Base-by-base conservation (phyloP, 2,329 filamentous ascomycete genomes). In the Nigrospora osmanthi region DNA sequence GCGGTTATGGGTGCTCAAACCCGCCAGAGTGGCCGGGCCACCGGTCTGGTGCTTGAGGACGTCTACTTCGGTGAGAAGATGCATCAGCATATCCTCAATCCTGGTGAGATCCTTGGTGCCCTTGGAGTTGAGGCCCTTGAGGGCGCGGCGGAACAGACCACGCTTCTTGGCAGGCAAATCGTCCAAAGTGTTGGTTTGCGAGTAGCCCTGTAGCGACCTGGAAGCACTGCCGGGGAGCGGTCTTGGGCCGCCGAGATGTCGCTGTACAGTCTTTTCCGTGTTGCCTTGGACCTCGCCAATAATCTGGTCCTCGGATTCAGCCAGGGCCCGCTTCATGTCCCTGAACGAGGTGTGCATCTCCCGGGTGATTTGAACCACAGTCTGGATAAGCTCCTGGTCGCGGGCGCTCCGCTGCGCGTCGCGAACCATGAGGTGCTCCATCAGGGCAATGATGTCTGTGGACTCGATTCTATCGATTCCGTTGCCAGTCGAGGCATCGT, bases 271-370 rank as follows among this genome's bases (percentile, higher is more conserved):
- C 60, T 86, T 83, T 51, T 95, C 89, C 11, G 91, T 91, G 59
- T 91, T 88, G 56, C 87, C 86, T 55, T 90, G 84, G n/a, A 87
- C 86, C 50, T 87, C 83, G 35, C 86, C 83, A 65, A 96, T 88
- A 58, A 97, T 86, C 58, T 89, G 78, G 47, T 88, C 87, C 58
- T 96, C 91, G 48, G 94, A 91, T 52, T 94, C 86, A 41, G 86
- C 85, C 49, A 98, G 85, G 58, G 95, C 85, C 52, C 84, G 86
- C 72, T 93, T 96, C 76, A 98, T 87, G 56, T 95, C 90, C 53
- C 95, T 88, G 60, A 97, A 95, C 1, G 89, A 94, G 54, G 87
- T 94, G 52, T 91, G 88, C 90, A 97, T 97, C 66, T 98, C 93
- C 12, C 93, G 85, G 4, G 93, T 91, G 44, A 89, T 90, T 48